Conservation (phyloP, 2,329 filamentous ascomycete genomes). For the Aspergillus phoenicis region DNA sequence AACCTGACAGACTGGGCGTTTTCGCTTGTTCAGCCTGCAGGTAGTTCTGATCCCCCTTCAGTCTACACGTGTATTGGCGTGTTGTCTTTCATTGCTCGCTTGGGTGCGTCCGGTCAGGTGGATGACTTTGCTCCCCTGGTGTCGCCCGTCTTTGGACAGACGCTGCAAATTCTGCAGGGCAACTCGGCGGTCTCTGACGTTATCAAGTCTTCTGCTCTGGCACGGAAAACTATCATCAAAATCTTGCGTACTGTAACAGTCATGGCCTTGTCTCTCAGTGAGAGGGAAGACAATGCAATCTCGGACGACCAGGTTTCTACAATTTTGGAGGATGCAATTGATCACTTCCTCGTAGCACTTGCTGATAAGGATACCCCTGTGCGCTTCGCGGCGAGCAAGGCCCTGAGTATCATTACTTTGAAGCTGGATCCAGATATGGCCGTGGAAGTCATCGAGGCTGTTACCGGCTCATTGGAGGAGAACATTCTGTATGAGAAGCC, state of each 20-base stretch:
- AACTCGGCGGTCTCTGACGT: constrained; percentile 53
- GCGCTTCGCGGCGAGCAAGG: constrained; percentile 86
- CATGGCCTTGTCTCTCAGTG: constrained; percentile 61
- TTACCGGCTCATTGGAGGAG: constrained; percentile 69
- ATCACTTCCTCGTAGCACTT: constrained; percentile 74
- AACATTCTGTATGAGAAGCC: constrained; percentile 60
- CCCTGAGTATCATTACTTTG: constrained; percentile 81
- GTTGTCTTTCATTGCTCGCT: constrained; percentile 75
- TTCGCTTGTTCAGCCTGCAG: constrained; percentile 55
- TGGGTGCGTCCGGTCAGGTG: constrained; percentile 71
- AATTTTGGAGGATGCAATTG: constrained; percentile 77
- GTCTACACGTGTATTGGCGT: constrained; percentile 78
- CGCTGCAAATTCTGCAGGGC: constrained; percentile 60
- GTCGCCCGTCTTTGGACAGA: constrained; percentile 64
- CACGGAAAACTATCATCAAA: constrained; percentile 81
- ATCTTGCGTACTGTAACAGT: constrained; percentile 74
- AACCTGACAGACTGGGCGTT: constrained; percentile 73
- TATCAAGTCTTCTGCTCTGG: constrained; percentile 73
- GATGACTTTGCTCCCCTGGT: constrained; percentile 73
- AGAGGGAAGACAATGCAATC: constrained; percentile 31
- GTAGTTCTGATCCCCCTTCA: constrained; percentile 45
- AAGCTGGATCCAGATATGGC: constrained; percentile 81
- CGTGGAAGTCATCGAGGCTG: constrained; percentile 80
- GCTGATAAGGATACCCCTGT: constrained; percentile 91
- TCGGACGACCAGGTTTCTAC: constrained; percentile 45